A percentile compares a stretch with the other conserved stretches of the same genome.
phyloP scores from a whole-genome alignment of 179 eudicot species.

The Spinacia oleracea region DNA sequence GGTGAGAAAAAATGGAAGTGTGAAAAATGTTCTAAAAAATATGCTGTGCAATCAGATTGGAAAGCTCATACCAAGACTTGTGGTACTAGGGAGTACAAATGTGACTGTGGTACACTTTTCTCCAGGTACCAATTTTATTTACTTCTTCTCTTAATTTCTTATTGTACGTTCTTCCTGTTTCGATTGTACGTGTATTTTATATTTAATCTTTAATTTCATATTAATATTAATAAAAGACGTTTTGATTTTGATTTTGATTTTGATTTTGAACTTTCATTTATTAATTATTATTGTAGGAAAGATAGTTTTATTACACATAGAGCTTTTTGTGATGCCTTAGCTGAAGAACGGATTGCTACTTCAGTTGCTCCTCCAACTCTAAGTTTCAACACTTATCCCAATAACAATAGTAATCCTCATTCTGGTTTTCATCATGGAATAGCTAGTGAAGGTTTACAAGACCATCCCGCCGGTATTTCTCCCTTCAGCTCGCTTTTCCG shows the following conservation, averaged over 20 bases:
- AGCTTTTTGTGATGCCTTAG: conserved; percentile 87
- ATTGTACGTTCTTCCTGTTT: too few species aligned
- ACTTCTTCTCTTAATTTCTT: background rate
- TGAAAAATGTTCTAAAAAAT: conserved; percentile 40
- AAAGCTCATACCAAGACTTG: conserved; percentile 41
- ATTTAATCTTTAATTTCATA: too few species aligned
- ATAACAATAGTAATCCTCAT: conserved; percentile 22
- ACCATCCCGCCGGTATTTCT: conserved; percentile 32
- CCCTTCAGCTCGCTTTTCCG: conserved; percentile 42
- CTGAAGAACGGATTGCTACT: conserved; percentile 62
- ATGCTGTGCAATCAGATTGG: conserved; percentile 46
- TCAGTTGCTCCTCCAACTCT: conserved; percentile 35
- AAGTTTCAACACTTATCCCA: conserved; percentile 46
- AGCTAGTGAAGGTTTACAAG: conserved; percentile 30
- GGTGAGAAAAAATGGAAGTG: conserved; percentile 42
- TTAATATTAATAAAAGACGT: too few species aligned
- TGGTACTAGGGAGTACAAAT: conserved; percentile 43
- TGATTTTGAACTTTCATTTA: background rate
- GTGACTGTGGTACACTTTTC: conserved; percentile 45
- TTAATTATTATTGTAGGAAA: conserved; percentile 47
- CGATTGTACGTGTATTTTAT: too few species aligned
- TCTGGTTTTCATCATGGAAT: conserved; percentile 34
- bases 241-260: background rate
- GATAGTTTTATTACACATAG: conserved; percentile 93
- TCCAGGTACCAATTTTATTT: conserved; percentile 30